Percentiles rank a stretch among this genome's conserved stretches.
These are phyloP conservation scores for Meripilus lineatus DNA, from an alignment of 1,284 basidiomycete genomes.

Conservation along the genomic window DNA sequence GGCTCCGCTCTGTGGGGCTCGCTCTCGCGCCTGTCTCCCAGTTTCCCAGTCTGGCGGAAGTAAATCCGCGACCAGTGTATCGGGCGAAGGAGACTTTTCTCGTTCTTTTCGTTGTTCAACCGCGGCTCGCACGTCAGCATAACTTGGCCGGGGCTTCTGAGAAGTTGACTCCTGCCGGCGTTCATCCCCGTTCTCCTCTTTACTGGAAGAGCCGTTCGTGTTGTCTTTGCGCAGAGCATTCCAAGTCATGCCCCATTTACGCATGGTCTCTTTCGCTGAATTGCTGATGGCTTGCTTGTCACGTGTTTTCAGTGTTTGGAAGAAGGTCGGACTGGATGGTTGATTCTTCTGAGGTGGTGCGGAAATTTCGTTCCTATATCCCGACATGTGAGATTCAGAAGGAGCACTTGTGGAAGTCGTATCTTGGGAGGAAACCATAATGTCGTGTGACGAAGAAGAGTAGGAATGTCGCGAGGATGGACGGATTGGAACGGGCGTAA, in stretches of 20 bases:
- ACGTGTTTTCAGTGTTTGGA: slow-evolving; percentile 72
- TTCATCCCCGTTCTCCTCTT: slow-evolving; percentile 40
- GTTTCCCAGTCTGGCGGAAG: background rate
- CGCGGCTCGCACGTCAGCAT: slow-evolving; percentile 67
- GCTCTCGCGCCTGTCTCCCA: background rate
- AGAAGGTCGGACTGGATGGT: slow-evolving; percentile 35
- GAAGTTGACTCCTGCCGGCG: slow-evolving; percentile 29
- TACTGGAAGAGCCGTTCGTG: slow-evolving; percentile 11
- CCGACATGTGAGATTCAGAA: slow-evolving; percentile 18
- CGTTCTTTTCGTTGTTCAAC: slow-evolving; percentile 57
- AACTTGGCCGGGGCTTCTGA: slow-evolving; percentile 48
- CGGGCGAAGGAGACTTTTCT: slow-evolving; percentile 26
- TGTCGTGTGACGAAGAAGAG: slow-evolving; percentile 17
- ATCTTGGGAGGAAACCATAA: slow-evolving; percentile 16
- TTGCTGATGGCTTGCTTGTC: slow-evolving; percentile 82
- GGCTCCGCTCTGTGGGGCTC: background rate
- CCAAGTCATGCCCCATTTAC: slow-evolving; percentile 87
- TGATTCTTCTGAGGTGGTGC: slow-evolving; percentile 9
- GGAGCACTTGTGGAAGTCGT: slow-evolving; percentile 18
- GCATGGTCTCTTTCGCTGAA: slow-evolving; percentile 79
- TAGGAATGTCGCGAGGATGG: slow-evolving; percentile 24
- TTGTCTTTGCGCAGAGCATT: slow-evolving; percentile 52
- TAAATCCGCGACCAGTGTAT: slow-evolving; percentile 22
- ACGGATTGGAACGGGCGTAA: slow-evolving; percentile 11
- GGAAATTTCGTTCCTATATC: slow-evolving; percentile 20